phyloP scores from a whole-genome alignment of 176 grass and related monocot genomes.

The Secale cereale region DNA sequence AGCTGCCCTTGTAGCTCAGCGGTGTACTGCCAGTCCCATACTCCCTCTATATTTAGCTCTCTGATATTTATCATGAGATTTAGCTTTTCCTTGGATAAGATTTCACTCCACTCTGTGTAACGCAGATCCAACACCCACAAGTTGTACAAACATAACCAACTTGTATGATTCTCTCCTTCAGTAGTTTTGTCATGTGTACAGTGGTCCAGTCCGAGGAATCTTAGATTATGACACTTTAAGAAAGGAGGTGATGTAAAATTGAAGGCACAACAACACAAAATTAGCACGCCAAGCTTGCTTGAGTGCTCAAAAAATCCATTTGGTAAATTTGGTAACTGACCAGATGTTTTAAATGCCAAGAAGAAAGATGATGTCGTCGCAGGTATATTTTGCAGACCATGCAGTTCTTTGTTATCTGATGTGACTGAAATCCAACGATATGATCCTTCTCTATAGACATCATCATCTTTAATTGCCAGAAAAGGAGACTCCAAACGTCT shows the following conservation, averaged over 20 bases:
- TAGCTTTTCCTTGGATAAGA: background rate
- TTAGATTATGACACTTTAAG: background rate
- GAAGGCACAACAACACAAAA: background rate
- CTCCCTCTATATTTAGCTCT: background rate
- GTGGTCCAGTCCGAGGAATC: background rate
- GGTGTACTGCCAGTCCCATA: background rate
- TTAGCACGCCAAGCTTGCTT: background rate
- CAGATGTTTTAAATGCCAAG: background rate
- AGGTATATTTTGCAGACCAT: background rate
- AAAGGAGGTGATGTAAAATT: constrained; percentile 22
- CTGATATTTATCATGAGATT: background rate
- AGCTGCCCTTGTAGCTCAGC: background rate
- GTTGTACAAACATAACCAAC: background rate
- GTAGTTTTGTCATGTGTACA: background rate
- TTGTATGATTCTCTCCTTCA: background rate
- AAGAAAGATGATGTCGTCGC: background rate
- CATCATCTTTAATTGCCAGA: background rate
- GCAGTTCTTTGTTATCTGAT: background rate
- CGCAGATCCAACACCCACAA: background rate
- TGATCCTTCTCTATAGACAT: background rate
- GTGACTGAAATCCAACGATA: background rate
- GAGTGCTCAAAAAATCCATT: background rate
- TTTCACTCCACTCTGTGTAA: background rate
- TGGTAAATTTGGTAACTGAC: background rate
- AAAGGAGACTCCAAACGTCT: background rate